Evolutionary conservation across 2,329 filamentous ascomycete genomes (phyloP), one percentile per base, ranked within the genome.

Genomic region (Xylaria multiplex): DNA sequence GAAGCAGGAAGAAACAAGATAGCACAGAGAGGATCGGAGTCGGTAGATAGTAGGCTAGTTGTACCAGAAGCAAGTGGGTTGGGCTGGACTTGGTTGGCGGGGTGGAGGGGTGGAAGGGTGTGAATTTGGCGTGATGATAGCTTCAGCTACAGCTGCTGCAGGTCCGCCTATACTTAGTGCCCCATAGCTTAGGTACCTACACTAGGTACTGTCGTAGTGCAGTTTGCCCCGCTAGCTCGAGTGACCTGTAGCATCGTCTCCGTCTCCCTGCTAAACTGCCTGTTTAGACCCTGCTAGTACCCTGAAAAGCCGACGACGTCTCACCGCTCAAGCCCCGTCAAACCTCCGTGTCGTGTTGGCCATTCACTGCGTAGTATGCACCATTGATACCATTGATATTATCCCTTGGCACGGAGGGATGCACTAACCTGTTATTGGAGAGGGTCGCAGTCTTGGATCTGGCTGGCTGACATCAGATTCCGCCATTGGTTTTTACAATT

Each of bases 301-400:
- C 63, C 59, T 53, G 50, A 68, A 63, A 54, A 67, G 62, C 54
- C 55, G 53, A 58, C 56, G 35, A 60, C 52, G 30, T 69, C 64
- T 66, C 67, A 69, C 67, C 67, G 65, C 67, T 62, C 57, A 67
- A 67, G 64, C 43, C 67, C 67, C 64, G 49, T 61, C 32, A 40
- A 14, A 59, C 14, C 56, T 16, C 64, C 40, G 22, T 59, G 43
- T 30, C 62, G 19, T 19, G 19, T 19, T 19, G 19, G 37, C 45
- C 60, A 40, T 27, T 5, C 5, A 27, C 27, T 5, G 5, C 27
- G 5, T 27, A 27, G 27, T 27, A 27, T 27, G 19, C 19, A 19
- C 19, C 19, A 19, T 19, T 1, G 19, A 53, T 11, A 19, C 50
- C 22, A 49, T 42, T 13, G 32, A 40, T n/a, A 59, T 56, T 56